These are phyloP conservation scores for Mimosa bimucronata DNA, from an alignment of 306 rosid species.

Conservation along the genomic window DNA sequence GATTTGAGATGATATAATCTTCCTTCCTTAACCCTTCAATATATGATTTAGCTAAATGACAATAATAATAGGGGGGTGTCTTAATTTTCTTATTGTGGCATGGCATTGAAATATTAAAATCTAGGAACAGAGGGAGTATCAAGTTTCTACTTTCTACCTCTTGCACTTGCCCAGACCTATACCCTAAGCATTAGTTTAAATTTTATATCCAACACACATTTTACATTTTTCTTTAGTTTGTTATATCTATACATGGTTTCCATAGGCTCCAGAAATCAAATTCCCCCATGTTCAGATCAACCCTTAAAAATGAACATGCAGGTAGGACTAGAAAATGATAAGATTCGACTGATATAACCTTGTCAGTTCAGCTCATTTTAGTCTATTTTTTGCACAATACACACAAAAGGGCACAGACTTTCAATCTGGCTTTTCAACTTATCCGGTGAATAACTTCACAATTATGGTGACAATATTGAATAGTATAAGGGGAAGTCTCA, in stretches of 20 bases:
- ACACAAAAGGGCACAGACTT: background rate
- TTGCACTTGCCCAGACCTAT: too few relatives aligned
- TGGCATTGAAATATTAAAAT: too few relatives aligned
- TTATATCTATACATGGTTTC: background rate
- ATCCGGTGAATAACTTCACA: constrained; percentile 66
- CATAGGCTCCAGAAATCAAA: background rate
- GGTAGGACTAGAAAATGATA: background rate
- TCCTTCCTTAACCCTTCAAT: background rate
- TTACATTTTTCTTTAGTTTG: background rate
- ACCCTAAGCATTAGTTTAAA: too few relatives aligned
- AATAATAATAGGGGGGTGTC: too few relatives aligned
- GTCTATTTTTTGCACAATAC: constrained; percentile 18
- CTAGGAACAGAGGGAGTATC: too few relatives aligned
- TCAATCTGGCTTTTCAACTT: constrained; percentile 29
- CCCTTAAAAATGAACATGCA: background rate
- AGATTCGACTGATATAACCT: background rate
- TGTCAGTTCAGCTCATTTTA: background rate
- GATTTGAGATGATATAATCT: background rate
- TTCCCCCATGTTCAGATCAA: background rate
- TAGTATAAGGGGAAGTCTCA: constrained; percentile 75
- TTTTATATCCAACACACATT: too few relatives aligned
- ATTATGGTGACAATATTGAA: constrained; percentile 53
- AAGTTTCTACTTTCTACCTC: too few relatives aligned
- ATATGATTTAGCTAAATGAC: background rate
- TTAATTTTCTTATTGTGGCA: too few relatives aligned